Conservation (phyloP, 2,329 filamentous ascomycete species). For the Aspergillus ochraceus region DNA sequence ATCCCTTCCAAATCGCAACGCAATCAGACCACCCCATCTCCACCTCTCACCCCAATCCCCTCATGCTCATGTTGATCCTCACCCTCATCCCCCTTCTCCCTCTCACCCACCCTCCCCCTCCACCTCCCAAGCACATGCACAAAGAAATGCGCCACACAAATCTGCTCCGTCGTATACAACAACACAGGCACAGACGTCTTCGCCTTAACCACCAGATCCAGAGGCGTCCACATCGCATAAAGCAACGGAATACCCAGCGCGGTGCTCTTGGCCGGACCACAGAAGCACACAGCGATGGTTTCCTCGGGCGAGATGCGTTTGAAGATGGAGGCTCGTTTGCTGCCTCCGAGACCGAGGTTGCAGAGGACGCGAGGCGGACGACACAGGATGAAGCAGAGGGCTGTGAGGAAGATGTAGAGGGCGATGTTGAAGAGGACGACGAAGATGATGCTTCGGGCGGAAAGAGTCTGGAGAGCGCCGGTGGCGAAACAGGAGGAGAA, state of each 20-base stretch:
- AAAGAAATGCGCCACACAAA: conserved; percentile 41
- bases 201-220: conserved; percentile 36
- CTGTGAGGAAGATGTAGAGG: conserved; percentile 64
- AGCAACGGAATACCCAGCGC: conserved; percentile 68
- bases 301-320: conserved; percentile 55
- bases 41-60: conserved; percentile 8
- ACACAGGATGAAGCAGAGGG: conserved; percentile 53
- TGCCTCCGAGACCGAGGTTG: conserved; percentile 9
- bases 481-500: conserved; percentile 58
- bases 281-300: conserved; percentile 71
- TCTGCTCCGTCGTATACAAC: conserved; percentile 42
- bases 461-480: conserved; percentile 59
- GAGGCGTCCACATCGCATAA: conserved; percentile 60
- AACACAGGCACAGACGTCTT: conserved; percentile 41
- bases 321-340: conserved; percentile 33
- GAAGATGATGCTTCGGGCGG: conserved; percentile 63
- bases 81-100: conserved; percentile 15
- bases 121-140: conserved; percentile 37
- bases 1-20: background rate
- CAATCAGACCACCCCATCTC: background rate
- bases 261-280: conserved; percentile 71
- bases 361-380: conserved; percentile 33
- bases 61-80: background rate
- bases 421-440: conserved; percentile 67
- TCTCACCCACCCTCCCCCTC: conserved; percentile 19